Conservation (phyloP, 1,139 yeast genomes). For the Torulaspora globosa region DNA sequence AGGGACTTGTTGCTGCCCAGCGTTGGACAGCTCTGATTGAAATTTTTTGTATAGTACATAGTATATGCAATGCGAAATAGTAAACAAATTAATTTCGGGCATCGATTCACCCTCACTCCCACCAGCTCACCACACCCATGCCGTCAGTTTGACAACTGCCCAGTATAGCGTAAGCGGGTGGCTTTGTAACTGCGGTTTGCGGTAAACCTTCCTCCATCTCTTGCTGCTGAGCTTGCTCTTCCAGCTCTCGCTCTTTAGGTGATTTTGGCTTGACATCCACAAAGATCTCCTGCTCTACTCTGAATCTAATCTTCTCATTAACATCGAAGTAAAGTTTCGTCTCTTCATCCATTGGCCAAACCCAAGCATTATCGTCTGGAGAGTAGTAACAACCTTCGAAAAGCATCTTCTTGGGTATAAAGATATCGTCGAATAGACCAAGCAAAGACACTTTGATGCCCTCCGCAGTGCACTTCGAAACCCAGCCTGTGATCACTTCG, state of each 20-base stretch:
- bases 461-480: conserved; percentile 76
- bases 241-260: conserved; percentile 49
- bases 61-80: conserved; percentile 15
- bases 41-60: conserved; percentile 15
- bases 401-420: conserved; percentile 73
- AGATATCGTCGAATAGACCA: conserved; percentile 89
- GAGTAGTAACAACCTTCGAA: conserved; percentile 75
- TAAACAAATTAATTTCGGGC: neutral
- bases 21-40: neutral
- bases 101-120: conserved; percentile 52
- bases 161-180: conserved; percentile 76
- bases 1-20: neutral
- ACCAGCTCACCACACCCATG: conserved; percentile 94
- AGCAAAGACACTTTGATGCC: conserved; percentile 63
- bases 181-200: conserved; percentile 33
- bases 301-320: conserved; percentile 83
- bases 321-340: conserved; percentile 76
- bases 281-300: conserved; percentile 86
- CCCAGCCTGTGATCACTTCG: conserved; percentile 92
- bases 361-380: conserved; percentile 86
- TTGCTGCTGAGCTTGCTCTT: conserved; percentile 34
- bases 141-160: conserved; percentile 97
- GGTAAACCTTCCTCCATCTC: conserved; percentile 29
- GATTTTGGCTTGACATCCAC: conserved; percentile 75
- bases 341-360: conserved; percentile 79